Evolutionary conservation across 2,329 filamentous ascomycete species (phyloP), one percentile per base, ranked within the genome.

Genomic region (Cercospora sp.): DNA sequence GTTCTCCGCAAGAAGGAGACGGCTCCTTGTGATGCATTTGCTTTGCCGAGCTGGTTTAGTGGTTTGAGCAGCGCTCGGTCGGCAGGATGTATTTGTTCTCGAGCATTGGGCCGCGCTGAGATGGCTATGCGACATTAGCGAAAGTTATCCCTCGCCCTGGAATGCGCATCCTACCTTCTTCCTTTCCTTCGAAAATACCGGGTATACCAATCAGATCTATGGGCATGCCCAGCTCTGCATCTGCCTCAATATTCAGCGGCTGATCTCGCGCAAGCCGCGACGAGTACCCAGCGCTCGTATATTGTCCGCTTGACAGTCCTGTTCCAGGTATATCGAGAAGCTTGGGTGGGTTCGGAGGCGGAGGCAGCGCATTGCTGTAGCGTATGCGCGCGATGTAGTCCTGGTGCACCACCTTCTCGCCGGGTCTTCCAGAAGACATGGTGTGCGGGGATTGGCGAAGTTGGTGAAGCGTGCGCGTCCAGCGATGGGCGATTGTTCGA

Each of bases 171-270:
- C 69, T 85, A 97, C 94, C 93, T 81, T 91, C 91, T 83, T 98
- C 94, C 79, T 98, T 93, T 67, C 94, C 94, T 76, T 98, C 90
- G 77, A 98, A 97, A 66, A 98, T 90, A 31, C 94, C 93, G 6
- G 94, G 94, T 83, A 98, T 92, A 76, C 95, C 95, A 67, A 98
- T 91, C 73, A 99, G 83, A 79, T 98, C 94, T 77, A 99, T 89
- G 68, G 94, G 93, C 95, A 99, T 98, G 67, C 95, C 95, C 74
- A 98, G 87, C 83, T 99, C 95, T 8, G 94, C 95, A 87, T 99
- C 95, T 31, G 93, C 93, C 81, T 99, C 95, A 69, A 99, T 95
- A 77, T 97, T 98, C 60, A 97, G 85, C 63, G 94, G 92, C 83
- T 98, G 95, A 77, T 97, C 93, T 76, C 94, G 87, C 18, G 92